These are phyloP conservation scores for Hymenoscyphus fructigenus DNA, from an alignment of 2,329 filamentous ascomycete genomes.

Conservation along the genomic window DNA sequence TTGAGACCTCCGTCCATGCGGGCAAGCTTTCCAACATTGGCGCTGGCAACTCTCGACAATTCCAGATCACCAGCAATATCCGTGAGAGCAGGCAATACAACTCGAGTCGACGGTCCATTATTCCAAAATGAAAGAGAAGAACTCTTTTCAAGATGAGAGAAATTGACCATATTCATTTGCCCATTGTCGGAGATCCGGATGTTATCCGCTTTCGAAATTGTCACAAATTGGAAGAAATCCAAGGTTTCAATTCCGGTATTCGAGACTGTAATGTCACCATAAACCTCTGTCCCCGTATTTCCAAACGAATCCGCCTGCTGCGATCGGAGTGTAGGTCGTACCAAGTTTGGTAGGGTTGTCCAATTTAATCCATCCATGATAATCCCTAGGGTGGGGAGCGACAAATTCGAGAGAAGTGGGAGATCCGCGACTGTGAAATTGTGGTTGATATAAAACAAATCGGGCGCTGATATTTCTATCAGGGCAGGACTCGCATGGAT, in stretches of 20 bases:
- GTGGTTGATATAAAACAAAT: conserved; percentile 9
- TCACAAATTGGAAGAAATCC: conserved; percentile 16
- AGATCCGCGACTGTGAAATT: conserved; percentile 18
- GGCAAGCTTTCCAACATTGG: conserved; percentile 2
- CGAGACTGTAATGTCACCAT: conserved; percentile 11
- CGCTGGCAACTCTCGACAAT: neutral
- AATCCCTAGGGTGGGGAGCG: conserved; percentile 11
- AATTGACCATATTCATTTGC: conserved; percentile 12
- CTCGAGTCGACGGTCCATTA: conserved; percentile 9
- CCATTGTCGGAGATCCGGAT: conserved; percentile 13
- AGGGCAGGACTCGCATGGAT: conserved; percentile 8
- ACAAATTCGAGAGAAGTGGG: conserved; percentile 12
- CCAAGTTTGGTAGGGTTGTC: conserved; percentile 5
- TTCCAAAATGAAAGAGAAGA: conserved; percentile 7
- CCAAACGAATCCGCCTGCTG: conserved; percentile 3
- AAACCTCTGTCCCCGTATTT: conserved; percentile 12
- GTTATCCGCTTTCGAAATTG: neutral
- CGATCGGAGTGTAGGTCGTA: neutral
- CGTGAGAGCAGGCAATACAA: conserved; percentile 6
- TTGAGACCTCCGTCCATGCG: conserved; percentile 4
- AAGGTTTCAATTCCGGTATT: conserved; percentile 13
- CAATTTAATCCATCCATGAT: conserved; percentile 11
- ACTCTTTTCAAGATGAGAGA: conserved; percentile 6
- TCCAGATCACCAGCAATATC: neutral
- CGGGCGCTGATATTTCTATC: conserved; percentile 9